These are phyloP conservation scores for thale cress (Arabidopsis thaliana) DNA, from an alignment of 345 rosid genomes.

Conservation along the genomic window DNA sequence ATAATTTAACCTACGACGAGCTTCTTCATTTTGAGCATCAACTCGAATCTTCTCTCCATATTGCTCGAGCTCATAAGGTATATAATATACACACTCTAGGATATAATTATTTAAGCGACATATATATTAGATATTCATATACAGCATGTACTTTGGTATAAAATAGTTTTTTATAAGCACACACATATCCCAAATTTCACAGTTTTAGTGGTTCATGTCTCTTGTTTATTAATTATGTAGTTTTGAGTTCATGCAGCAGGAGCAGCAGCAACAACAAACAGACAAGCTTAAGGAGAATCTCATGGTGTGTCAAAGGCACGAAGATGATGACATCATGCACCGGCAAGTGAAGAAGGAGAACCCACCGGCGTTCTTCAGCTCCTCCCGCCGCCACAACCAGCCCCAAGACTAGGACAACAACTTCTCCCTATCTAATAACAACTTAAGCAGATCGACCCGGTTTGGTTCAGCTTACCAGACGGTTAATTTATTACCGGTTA, in stretches of 20 bases:
- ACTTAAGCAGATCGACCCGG: not conserved
- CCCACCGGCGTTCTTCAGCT: conserved; percentile 29
- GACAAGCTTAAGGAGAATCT: conserved; percentile 6
- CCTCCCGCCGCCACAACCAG: not conserved
- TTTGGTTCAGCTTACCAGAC: conserved; percentile 13
- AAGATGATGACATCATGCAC: conserved; percentile 19
- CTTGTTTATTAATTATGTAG: conserved; percentile 19
- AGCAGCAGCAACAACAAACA: conserved; percentile 1
- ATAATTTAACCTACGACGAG: conserved; percentile 27
- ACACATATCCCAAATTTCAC: not conserved
- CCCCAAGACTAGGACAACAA: not conserved
- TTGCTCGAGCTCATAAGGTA: conserved; percentile 36
- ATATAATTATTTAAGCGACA: not conserved
- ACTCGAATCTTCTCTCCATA: conserved; percentile 31
- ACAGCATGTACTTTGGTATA: not conserved
- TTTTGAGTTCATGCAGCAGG: conserved; percentile 30
- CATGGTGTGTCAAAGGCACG: conserved; percentile 2
- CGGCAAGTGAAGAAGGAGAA: conserved; percentile 10
- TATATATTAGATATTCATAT: not conserved
- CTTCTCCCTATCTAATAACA: not conserved
- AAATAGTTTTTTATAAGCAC: no score
- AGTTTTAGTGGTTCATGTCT: not conserved
- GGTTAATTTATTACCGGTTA: not conserved
- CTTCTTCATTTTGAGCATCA: conserved; percentile 37
- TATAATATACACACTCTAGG: not conserved